These are phyloP conservation scores for Bipolaris gigantea DNA, from an alignment of 2,329 filamentous ascomycete species.

Conservation along the genomic window DNA sequence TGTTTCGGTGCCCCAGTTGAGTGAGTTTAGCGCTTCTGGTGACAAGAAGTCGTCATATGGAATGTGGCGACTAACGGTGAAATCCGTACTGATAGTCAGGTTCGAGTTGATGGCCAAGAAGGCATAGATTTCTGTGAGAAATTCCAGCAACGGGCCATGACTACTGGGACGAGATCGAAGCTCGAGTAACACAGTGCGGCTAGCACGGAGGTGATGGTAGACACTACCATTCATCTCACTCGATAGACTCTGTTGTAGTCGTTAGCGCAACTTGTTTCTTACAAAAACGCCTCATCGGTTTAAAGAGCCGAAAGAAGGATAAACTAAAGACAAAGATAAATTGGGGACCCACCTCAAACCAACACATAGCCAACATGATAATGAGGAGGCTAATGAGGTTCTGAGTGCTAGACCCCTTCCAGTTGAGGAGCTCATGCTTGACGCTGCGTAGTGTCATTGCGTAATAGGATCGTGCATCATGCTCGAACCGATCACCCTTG, in stretches of 20 bases:
- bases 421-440: conserved; percentile 3
- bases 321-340: background rate
- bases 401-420: background rate
- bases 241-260: background rate
- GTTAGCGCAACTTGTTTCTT: background rate
- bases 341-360: background rate
- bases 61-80: background rate
- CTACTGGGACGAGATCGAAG: background rate
- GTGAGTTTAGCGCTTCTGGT: background rate
- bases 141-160: background rate
- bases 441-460: conserved; percentile 3
- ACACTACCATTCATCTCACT: background rate
- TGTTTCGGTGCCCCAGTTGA: background rate
- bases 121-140: conserved; percentile 6
- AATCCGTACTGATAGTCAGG: background rate
- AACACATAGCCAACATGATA: conserved; percentile 1
- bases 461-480: conserved; percentile 6
- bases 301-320: background rate
- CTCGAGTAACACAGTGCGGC: conserved; percentile 2
- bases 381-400: conserved; percentile 1
- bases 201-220: conserved; percentile 3
- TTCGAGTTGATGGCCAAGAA: conserved; percentile 3
- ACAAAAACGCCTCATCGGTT: background rate
- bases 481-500: background rate
- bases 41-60: conserved; percentile 3